Conservation (phyloP, 1,284 basidiomycete genomes). For the Takashimella koratensis region DNA sequence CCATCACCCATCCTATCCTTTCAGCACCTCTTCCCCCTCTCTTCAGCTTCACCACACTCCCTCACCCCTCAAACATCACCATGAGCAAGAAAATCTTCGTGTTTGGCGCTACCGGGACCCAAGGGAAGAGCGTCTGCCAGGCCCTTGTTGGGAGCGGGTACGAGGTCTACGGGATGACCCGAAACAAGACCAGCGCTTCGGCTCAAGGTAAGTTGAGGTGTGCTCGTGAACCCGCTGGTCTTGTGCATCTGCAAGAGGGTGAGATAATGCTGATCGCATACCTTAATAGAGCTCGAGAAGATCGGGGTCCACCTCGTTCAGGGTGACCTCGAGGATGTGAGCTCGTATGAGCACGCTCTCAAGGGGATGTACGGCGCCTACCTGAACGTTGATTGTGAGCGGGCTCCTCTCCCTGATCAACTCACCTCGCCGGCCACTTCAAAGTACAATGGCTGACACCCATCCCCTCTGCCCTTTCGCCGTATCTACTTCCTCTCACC, state of each 20-base stretch:
- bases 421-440: too few species aligned
- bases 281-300: conserved; percentile 5
- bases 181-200: conserved; percentile 10
- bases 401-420: too few species aligned
- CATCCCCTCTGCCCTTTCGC: not conserved
- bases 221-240: too few species aligned
- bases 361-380: conserved; percentile 15
- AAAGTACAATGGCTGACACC: not conserved
- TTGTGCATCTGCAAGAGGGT: too few species aligned
- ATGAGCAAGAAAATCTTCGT: conserved; percentile 11
- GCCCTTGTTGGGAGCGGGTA: conserved; percentile 13
- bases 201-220: conserved; percentile 14
- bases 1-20: not conserved
- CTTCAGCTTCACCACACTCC: not conserved
- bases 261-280: too few species aligned
- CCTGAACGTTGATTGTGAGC: conserved; percentile 23
- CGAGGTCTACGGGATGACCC: conserved; percentile 19
- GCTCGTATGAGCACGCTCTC: conserved; percentile 11
- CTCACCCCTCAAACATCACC: not conserved
- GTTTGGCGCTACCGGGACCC: conserved; percentile 16
- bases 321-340: conserved; percentile 18
- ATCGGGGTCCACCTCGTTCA: conserved; percentile 13
- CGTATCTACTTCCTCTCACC: not conserved
- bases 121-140: conserved; percentile 14
- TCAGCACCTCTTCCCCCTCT: not conserved